These are phyloP conservation scores for Urochloa ruziziensis DNA, from an alignment of 176 grass and related monocot genomes.

Conservation along the genomic window DNA sequence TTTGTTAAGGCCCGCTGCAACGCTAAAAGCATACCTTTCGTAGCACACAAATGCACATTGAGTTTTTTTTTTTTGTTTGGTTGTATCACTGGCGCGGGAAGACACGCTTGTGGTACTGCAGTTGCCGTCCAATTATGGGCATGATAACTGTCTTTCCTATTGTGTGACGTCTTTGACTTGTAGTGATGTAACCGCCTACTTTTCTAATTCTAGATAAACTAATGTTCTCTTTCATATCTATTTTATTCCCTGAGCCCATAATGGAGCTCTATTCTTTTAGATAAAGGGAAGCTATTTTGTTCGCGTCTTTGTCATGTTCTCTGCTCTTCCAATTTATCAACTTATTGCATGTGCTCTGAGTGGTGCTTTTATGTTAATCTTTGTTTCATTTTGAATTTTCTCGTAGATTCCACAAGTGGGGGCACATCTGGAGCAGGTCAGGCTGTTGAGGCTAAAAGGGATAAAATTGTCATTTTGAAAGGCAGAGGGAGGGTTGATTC, in stretches of 20 bases:
- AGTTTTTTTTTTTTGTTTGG: background rate
- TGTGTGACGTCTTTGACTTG: background rate
- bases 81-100: background rate
- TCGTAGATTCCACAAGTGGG: slow-evolving; percentile 53
- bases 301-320: too few relatives aligned
- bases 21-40: slow-evolving; percentile 6
- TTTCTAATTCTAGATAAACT: background rate
- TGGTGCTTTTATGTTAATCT: slow-evolving; percentile 14
- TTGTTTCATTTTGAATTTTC: background rate
- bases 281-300: background rate
- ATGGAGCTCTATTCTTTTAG: background rate
- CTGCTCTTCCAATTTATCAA: background rate
- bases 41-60: background rate
- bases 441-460: slow-evolving; percentile 58
- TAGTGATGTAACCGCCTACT: background rate
- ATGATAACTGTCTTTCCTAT: background rate
- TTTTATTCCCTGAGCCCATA: background rate
- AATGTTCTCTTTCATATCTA: background rate
- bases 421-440: slow-evolving; percentile 42
- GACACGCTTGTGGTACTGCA: background rate
- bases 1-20: background rate
- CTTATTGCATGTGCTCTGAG: background rate
- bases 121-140: background rate
- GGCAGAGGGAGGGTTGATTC: slow-evolving; percentile 65
- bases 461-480: slow-evolving; percentile 88